Base-by-base conservation (phyloP, 352 stramenopile species). In the Blastocystis sp. region DNA sequence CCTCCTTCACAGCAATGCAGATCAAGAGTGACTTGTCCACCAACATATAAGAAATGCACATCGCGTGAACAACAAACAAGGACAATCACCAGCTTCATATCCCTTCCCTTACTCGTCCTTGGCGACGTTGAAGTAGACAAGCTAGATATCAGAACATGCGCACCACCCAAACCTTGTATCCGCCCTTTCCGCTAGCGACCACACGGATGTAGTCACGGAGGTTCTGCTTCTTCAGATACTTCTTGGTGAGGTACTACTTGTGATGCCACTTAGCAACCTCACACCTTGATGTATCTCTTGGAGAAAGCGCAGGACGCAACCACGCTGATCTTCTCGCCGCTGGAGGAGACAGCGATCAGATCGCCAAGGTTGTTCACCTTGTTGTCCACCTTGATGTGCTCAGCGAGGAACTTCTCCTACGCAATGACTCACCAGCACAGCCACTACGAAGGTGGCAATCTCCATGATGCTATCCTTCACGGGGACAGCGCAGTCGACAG, bases 191-290 rank as follows among this genome's bases (percentile, higher is more conserved):
- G 82, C 93, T 95, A 59, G 96, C 96, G 92, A 99, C 97, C 52
- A 99, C 96, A 91, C 98, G 96, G 71, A 99, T 91, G 93, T 99
- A 99, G 94, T 99, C 96, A 90, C 96, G 95, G 80, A 99, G 92
- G 91, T 98, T 95, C 91, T 99, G 96, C 93, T 99, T 99, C 94
- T 99, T 99, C 90, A 99, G 92, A 95, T 99, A 99, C 93, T 98
- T 98, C 95, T 99, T 99, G 88, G 96, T 98, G 41, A 99, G 91
- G 92, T 99, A 99, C 93, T 84, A 84, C 38, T 48, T 23, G 48
- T 84, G 1, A 84, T 21, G 17, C 45, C 45, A 10, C 10, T n/a
- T 40, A 59, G 28, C 1, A 14, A 34, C 10, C 28, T 52, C 21
- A 11, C 40, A 84, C 74, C 74, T 89, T 89, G 89, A 95, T 92